Base-by-base conservation (phyloP, 1,284 basidiomycete species). In the Paramarasmius palmivorus region DNA sequence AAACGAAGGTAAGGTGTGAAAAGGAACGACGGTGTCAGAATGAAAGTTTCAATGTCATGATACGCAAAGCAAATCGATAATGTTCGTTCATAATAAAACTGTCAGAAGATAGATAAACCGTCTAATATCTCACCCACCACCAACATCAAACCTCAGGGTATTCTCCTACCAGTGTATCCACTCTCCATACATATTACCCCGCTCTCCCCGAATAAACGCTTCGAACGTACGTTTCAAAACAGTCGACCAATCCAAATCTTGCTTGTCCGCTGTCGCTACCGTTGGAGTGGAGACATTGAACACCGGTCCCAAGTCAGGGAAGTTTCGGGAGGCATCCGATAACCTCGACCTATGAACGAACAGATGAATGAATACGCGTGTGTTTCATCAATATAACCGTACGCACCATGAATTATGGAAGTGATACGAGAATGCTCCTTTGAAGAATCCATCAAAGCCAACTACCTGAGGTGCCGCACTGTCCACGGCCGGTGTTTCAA, bases 361-460 rank as follows among this genome's bases (percentile, higher is more conserved):
- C 15, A 29, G 19, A 54, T 25, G 26, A 50, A 25, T 26, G 23
- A 42, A 14, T 41, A 19, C 38, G 19, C 12, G 42, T 36, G 15
- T 22, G 4, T 17, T 29, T 15, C 14, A 47, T 29, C 10, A 6
- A 25, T 42, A 42, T 42, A n/a, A 38, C 6, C 19, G 38, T 41
- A 59, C 73, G 35, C 40, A 86, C 86, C 86, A 88, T 67, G 86
- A 88, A 64, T 90, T 90, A 66, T 90, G 88, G 75, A 86, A 91
- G 65, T 91, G 88, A 65, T 91, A 92, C n/a, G 85, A 88, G 63
- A 85, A 91, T 9, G 88, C 84, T 19, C 89, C 90, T 57, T 82
- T 76, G 76, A 90, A 92, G 73, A 92, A 91, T 15, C 85, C 87
- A 59, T 84, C 81, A 63, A 90, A 86, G 1, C 90, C 90, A 2